Evolutionary conservation across 2,329 filamentous ascomycete species (phyloP), one percentile per base, ranked within the genome.

Genomic region (Trichophyton equinum): DNA sequence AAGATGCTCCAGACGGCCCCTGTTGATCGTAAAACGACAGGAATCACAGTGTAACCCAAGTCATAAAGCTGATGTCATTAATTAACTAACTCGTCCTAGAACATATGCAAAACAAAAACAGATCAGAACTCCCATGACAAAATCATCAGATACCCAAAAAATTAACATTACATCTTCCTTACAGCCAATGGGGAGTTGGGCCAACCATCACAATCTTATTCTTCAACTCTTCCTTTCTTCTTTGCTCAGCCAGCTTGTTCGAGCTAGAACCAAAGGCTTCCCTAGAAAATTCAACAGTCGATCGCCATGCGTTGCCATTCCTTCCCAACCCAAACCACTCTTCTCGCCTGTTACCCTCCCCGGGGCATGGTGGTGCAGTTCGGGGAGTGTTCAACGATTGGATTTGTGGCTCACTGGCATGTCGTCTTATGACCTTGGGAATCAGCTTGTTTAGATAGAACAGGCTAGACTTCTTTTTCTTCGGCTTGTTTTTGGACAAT

Each of bases 401-500:
- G 15, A 46, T 22, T n/a, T 59, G 40, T 47, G 25, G 18, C 44
- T 59, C 42, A 2, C 57, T 47, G 9, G 40, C 11, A 5, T 49
- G 27, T 13, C 40, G 44, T 22, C 42, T 18, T 36, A 59, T 36
- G 57, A 18, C 40, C 27, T 59, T 59, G 6, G 57, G 57, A 8
- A 59, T 59, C 25, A 59, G 22, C 27, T 59, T 59, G 44, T 36
- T 47, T 4, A 59, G 27, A 27, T 47, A 49, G 20, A 59, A 22
- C 11, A 47, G 36, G n/a, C 27, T 15, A 8, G 30, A 44, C 36
- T 36, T 46, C 27, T 59, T 59, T 6, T 46, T 47, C 22, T 46
- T 59, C 9, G 57, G 57, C 47, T 58, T 62, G 4, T 60, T 51
- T 27, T 60, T 61, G 9, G 53, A n/a, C 63, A 65, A 68, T 5